These are phyloP conservation scores for Dactylella cylindrospora DNA, from an alignment of 2,329 filamentous ascomycete species.

Conservation along the genomic window DNA sequence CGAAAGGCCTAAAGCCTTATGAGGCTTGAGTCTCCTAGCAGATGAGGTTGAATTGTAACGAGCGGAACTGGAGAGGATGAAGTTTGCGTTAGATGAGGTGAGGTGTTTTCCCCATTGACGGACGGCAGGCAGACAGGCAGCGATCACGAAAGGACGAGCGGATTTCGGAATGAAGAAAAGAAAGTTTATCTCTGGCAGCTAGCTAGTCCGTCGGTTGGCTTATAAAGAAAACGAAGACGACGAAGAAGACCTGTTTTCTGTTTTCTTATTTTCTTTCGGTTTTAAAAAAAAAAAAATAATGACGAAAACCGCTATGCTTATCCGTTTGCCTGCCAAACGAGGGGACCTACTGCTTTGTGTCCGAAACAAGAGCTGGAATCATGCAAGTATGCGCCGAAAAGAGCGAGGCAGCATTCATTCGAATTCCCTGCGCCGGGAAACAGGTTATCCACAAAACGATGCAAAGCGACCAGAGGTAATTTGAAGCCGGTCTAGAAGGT, in stretches of 20 bases:
- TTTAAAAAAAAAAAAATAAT: too few relatives aligned
- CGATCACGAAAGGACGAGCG: too few relatives aligned
- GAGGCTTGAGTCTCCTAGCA: not conserved
- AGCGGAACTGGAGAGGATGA: not conserved
- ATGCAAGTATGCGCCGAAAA: not conserved
- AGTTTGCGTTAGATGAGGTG: not conserved
- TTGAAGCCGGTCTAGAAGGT: constrained; percentile 14
- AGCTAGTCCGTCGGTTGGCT: too few relatives aligned
- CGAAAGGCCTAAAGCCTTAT: not conserved
- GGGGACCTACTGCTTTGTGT: not conserved
- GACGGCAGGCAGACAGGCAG: not conserved
- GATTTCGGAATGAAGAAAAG: too few relatives aligned
- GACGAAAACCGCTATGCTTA: too few relatives aligned
- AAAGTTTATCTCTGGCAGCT: too few relatives aligned
- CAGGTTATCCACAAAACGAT: constrained; percentile 3
- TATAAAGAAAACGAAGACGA: too few relatives aligned
- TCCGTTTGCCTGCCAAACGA: too few relatives aligned
- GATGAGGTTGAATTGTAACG: not conserved
- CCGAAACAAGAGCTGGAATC: not conserved
- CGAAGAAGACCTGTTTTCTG: too few relatives aligned
- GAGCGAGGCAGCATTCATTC: constrained; percentile 6
- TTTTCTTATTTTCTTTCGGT: too few relatives aligned
- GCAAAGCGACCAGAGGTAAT: constrained; percentile 22
- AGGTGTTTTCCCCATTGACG: not conserved
- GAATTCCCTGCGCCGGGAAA: not conserved